Evolutionary conservation across 2,329 filamentous ascomycete species (phyloP).

Genomic region (Zymoseptoria tritici): DNA sequence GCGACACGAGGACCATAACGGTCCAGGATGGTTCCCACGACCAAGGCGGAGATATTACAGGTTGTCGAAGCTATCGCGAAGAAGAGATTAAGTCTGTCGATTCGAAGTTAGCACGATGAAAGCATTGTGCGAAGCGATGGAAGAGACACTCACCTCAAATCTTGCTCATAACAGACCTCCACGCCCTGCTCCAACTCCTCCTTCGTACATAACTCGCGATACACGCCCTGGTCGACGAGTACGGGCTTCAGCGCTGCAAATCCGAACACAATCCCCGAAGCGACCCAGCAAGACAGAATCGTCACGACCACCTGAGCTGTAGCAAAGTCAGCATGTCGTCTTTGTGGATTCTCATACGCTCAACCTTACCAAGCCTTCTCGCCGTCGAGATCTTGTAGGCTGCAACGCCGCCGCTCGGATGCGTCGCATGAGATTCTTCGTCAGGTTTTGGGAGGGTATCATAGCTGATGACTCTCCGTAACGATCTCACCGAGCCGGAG

Average conservation of each 20-base stretch:
- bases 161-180: slow-evolving; percentile 51
- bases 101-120: not conserved
- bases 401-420: slow-evolving; percentile 35
- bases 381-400: slow-evolving; percentile 43
- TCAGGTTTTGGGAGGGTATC: slow-evolving; percentile 40
- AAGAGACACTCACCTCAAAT: slow-evolving; percentile 33
- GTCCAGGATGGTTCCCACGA: slow-evolving; percentile 78
- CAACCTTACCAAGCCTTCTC: slow-evolving; percentile 25
- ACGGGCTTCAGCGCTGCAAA: slow-evolving; percentile 79
- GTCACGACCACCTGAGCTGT: slow-evolving; percentile 61
- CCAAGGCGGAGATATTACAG: slow-evolving; percentile 78
- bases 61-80: slow-evolving; percentile 83
- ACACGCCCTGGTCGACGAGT: slow-evolving; percentile 64
- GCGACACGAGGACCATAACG: slow-evolving; percentile 71
- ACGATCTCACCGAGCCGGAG: slow-evolving; percentile 22
- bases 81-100: slow-evolving; percentile 66
- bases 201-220: slow-evolving; percentile 54
- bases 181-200: slow-evolving; percentile 43
- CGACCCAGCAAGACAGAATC: slow-evolving; percentile 66
- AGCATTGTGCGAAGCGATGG: not conserved
- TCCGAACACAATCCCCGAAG: slow-evolving; percentile 74
- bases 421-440: slow-evolving; percentile 32
- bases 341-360: not conserved
- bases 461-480: slow-evolving; percentile 40
- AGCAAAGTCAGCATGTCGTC: slow-evolving; percentile 2